A percentile compares a stretch with the other conserved stretches of the same genome.
Conservation (phyloP, 1,284 basidiomycete genomes). For the Cryptococcus wingfieldii region DNA sequence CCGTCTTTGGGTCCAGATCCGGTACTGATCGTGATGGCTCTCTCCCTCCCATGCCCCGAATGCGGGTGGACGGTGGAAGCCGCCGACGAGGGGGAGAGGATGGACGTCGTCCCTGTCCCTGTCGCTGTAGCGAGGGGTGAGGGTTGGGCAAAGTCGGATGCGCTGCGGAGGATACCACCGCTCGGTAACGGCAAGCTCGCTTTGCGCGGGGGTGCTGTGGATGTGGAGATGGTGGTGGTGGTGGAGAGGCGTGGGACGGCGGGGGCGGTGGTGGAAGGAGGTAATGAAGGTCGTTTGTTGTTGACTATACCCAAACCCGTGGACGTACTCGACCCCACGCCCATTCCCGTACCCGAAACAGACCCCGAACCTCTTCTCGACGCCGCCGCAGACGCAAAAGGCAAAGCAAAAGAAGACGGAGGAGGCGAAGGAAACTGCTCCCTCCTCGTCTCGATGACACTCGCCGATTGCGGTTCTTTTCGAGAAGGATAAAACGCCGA, state of each 20-base stretch:
- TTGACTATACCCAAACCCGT: neutral
- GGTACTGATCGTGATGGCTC: neutral
- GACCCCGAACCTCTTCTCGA: neutral
- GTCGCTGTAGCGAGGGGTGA: no score
- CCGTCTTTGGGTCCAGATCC: neutral
- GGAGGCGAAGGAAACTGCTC: neutral
- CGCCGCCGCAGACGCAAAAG: neutral
- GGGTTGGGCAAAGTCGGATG: neutral
- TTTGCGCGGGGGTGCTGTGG: neutral
- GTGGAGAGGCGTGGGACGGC: no score
- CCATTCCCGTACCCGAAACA: neutral
- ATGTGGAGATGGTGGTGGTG: no score
- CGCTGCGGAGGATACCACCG: neutral
- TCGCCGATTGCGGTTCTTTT: neutral
- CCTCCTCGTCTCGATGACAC: neutral
- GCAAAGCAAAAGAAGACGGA: neutral
- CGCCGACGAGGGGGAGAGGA: no score
- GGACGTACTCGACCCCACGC: neutral
- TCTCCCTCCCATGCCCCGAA: neutral
- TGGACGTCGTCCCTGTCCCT: no score
- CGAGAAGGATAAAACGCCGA: slow-evolving; percentile 5
- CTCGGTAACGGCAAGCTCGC: neutral
- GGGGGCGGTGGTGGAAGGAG: no score
- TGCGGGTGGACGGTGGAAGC: no score
- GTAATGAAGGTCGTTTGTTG: no score